phyloP scores from a whole-genome alignment of 2,329 filamentous ascomycete genomes.

The Fusarium tanahbumbuense region DNA sequence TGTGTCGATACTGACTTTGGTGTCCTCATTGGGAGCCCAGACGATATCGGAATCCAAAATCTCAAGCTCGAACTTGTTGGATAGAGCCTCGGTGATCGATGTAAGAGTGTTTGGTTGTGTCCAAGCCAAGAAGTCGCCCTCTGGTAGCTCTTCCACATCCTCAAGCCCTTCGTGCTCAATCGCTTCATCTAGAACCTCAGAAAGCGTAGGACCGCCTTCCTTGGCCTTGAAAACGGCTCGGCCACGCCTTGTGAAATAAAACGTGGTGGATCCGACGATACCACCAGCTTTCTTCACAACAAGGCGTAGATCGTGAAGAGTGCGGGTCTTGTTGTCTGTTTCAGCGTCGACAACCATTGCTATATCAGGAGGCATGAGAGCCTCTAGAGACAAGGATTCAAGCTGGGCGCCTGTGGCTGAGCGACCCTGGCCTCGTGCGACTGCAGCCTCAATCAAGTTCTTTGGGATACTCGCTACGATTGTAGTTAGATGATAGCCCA shows the following conservation, averaged over 20 bases:
- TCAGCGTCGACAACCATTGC: constrained; percentile 87
- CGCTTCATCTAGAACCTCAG: constrained; percentile 82
- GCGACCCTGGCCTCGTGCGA: constrained; percentile 88
- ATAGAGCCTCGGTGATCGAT: constrained; percentile 61
- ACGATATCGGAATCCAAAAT: constrained; percentile 83
- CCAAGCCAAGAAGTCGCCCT: constrained; percentile 75
- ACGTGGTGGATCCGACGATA: constrained; percentile 77
- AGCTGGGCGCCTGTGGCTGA: constrained; percentile 79
- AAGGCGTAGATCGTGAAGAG: constrained; percentile 77
- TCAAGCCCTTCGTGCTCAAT: constrained; percentile 83
- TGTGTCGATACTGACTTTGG: constrained; percentile 71
- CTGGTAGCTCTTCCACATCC: constrained; percentile 74
- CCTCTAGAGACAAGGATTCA: constrained; percentile 83
- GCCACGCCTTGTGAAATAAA: constrained; percentile 87
- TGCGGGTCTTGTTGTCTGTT: constrained; percentile 82
- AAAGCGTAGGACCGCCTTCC: constrained; percentile 66
- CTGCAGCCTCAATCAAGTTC: constrained; percentile 82
- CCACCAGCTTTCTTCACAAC: constrained; percentile 79
- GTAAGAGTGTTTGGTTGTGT: constrained; percentile 51
- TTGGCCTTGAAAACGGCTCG: constrained; percentile 74
- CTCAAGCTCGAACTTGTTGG: constrained; percentile 71
- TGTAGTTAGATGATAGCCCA: background rate
- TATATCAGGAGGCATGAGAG: constrained; percentile 79
- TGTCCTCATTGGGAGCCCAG: constrained; percentile 86
- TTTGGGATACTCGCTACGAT: constrained; percentile 80